These are phyloP conservation scores for Limtongia smithiae DNA, from an alignment of 805 yeast genomes.

Conservation along the genomic window DNA sequence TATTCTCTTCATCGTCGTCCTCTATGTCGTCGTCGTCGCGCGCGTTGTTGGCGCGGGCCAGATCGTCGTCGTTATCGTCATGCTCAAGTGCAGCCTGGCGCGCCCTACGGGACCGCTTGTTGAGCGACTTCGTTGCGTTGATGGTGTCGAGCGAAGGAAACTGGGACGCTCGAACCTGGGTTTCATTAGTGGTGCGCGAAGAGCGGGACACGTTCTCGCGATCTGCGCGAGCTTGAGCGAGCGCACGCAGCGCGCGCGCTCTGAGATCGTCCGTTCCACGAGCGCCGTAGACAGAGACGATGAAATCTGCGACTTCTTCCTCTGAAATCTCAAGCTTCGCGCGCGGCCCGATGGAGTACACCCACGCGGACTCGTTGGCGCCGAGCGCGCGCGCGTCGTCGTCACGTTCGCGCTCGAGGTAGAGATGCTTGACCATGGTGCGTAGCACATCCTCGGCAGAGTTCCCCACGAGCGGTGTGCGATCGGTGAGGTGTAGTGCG, in stretches of 20 bases:
- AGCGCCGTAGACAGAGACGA: conserved; percentile 14
- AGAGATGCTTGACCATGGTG: conserved; percentile 15
- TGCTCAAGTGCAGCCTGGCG: conserved; percentile 14
- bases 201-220: background rate
- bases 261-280: conserved; percentile 9
- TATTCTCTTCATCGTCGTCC: background rate
- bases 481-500: conserved; percentile 5
- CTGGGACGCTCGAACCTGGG: background rate
- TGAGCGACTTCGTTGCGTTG: background rate
- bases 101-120: conserved; percentile 3
- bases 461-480: conserved; percentile 20
- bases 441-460: conserved; percentile 14
- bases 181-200: background rate
- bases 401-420: conserved; percentile 22
- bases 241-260: conserved; percentile 12
- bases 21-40: background rate
- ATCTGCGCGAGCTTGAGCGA: conserved; percentile 8
- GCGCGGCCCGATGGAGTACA: conserved; percentile 23
- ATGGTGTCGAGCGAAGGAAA: conserved; percentile 8
- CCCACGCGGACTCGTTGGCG: conserved; percentile 9
- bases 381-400: conserved; percentile 5
- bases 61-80: conserved; percentile 19
- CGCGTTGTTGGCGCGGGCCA: background rate
- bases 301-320: conserved; percentile 12
- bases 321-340: conserved; percentile 21